Evolutionary conservation across 257 asterid genomes (phyloP), one percentile per base, ranked within the genome.

Genomic region (Agastache rugosa): DNA sequence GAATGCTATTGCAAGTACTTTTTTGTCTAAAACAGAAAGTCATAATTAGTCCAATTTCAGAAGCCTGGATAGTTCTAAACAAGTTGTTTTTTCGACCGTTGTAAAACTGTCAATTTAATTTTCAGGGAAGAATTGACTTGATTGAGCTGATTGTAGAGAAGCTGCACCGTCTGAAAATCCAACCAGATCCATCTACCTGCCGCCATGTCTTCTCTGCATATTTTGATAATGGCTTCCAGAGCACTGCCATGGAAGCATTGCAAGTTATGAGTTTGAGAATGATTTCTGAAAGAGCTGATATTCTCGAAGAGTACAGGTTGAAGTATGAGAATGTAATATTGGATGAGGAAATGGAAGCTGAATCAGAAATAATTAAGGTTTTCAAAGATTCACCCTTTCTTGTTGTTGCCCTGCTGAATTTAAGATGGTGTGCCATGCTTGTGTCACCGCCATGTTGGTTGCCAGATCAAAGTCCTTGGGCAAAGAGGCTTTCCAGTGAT

Each of bases 191-290:
- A 71, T 80, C 91, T 3, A 88, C 97, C 55, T 90, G 96, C 85
- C 71, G 82, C 55, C 79, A 77, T 73, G 93, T 92, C 72, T 90
- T 89, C 77, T 29, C 83, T n/a, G 95, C 91, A 66, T 94, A 92
- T 75, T 85, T 66, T 27, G 75, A 79, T 54, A 81, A 60, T 51
- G 97, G 87, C 37, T 83, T 86, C 73, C 37, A 81, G 31, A 87
- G 71, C 76, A 91, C 93, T 20, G 97, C 93, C 68, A 80, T 90
- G 87, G 97, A 94, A 82, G 98, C 98, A 17, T 76, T 94, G 81
- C 97, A 86, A 76, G 95, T 92, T 66, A 64, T 87, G 72, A 85
- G 97, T 66, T 72, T 90, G 91, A 83, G 97, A 76, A 91, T 90
- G 98, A 86, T 94, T 71, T 89, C 95, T 20, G 86, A 72, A 73